Evolutionary conservation across 163 green algal genomes (phyloP), one percentile per base, ranked within the genome.

Genomic region (Chlamydomonas reinhardtii): DNA sequence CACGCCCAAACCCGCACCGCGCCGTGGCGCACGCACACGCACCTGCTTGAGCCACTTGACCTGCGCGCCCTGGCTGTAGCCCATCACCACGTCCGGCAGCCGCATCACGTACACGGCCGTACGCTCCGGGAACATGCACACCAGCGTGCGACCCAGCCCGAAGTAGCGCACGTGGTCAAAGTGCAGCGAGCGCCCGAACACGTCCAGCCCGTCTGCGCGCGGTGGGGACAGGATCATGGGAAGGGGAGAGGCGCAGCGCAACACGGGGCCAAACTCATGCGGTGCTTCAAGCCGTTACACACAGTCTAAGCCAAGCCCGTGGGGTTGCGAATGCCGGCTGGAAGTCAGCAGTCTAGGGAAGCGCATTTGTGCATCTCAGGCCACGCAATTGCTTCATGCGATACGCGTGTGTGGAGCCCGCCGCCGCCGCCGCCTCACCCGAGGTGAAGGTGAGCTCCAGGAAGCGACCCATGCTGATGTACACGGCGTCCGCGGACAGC

Each of bases 131-230:
- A 96, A 96, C 83, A 98, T 92, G 90, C 96, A 98, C 39, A 97
- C 91, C n/a, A 97, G 91, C 11, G 90, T 95, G 48, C 76, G 82
- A 27, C 96, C 95, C 43, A 94, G 84, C 4, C 94, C 96, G 89
- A 98, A 94, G 91, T 94, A 94, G 39, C 94, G 92, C 61, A 97
- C 94, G 83, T 94, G 96, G 75, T 94, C 92, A 9, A 76, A 56
- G 73, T 97, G 92, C 64, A 97, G 88, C 16, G 83, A 83, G 61
- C 82, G 75, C 17, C 92, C 92, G n/a, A 91, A 91, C 27, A 96
- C 59, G 59, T 92, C 72, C 43, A 98, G 88, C 77, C 88, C 71
- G 27, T 91, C 74, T 39, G 70, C 24, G 9, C 6, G 14, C 48
- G 6, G 48, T 56, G 9, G 48, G 48, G 43, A 16, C 43, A 6